Evolutionary conservation across 129 eudicot species (phyloP).

Genomic region (Sambucus nigra): DNA sequence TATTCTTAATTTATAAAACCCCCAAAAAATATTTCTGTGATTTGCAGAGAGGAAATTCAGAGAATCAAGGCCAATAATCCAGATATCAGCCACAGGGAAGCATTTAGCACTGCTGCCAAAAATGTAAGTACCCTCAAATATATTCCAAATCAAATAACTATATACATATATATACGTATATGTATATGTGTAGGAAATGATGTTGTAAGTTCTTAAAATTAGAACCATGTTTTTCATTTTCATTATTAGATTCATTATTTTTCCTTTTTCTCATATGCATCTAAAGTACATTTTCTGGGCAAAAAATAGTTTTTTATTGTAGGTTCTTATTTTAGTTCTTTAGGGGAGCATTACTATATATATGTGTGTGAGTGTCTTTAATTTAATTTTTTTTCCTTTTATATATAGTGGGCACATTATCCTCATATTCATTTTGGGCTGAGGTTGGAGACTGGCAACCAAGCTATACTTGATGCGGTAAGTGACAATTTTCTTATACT

Average conservation of each 20-base stretch:
- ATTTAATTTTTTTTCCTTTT: background rate
- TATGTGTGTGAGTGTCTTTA: no score
- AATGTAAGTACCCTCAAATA: conserved; percentile 28
- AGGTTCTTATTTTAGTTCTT: no score
- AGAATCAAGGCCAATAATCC: conserved; percentile 95
- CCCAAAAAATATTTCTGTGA: background rate
- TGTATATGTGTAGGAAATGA: background rate
- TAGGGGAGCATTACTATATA: no score
- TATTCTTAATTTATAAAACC: background rate
- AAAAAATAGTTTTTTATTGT: no score
- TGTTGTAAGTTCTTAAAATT: conserved; percentile 6
- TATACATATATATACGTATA: background rate
- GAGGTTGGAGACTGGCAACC: conserved; percentile 77
- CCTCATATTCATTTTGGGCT: conserved; percentile 95
- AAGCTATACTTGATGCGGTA: conserved; percentile 69
- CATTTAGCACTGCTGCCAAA: conserved; percentile 88
- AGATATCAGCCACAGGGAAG: conserved; percentile 95
- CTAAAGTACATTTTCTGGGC: no score
- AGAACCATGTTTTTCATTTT: no score
- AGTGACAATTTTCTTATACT: background rate
- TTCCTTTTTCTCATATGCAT: background rate
- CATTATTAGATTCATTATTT: no score
- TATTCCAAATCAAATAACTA: no score
- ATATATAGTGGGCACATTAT: conserved; percentile 86
- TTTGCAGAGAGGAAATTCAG: conserved; percentile 85